These are phyloP conservation scores for Crithidia bombi DNA, from an alignment of 208 protist species.

Conservation along the genomic window DNA sequence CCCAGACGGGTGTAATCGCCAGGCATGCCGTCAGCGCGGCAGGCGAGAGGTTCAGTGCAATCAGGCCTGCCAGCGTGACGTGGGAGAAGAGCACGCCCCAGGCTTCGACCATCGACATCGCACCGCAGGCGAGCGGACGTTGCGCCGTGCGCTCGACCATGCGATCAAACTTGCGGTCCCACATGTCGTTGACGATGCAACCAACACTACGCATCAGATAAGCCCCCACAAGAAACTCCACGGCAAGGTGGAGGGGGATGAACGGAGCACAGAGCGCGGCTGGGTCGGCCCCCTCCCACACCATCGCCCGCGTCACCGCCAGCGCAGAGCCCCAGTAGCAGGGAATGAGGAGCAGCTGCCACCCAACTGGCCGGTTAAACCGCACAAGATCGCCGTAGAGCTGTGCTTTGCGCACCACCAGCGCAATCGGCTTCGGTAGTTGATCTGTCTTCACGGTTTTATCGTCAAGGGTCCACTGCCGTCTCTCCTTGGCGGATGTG, in stretches of 20 bases:
- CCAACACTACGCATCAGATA: constrained; percentile 85
- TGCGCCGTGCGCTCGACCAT: constrained; percentile 73
- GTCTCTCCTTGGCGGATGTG: constrained; percentile 67
- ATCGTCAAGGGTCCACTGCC: constrained; percentile 65
- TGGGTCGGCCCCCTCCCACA: constrained; percentile 88
- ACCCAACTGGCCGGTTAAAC: constrained; percentile 71
- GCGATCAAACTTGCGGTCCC: constrained; percentile 77
- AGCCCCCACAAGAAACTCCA: constrained; percentile 67
- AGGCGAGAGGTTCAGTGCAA: constrained; percentile 75
- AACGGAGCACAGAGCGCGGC: constrained; percentile 76
- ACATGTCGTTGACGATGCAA: constrained; percentile 89
- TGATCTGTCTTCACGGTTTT: constrained; percentile 26
- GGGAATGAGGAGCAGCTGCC: constrained; percentile 73
- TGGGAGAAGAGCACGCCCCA: constrained; percentile 50
- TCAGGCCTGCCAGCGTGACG: constrained; percentile 44
- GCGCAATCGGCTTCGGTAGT: constrained; percentile 48
- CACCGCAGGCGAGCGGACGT: constrained; percentile 68
- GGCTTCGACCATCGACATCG: constrained; percentile 60
- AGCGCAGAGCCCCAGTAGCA: constrained; percentile 84
- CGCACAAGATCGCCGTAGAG: constrained; percentile 73
- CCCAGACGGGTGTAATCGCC: constrained; percentile 64
- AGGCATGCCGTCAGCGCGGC: constrained; percentile 58
- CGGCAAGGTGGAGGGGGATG: constrained; percentile 73
- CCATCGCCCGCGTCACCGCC: constrained; percentile 80
- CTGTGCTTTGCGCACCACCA: constrained; percentile 35